These are phyloP conservation scores for Diaporthe velutina DNA, from an alignment of 2,329 filamentous ascomycete genomes.

Conservation along the genomic window DNA sequence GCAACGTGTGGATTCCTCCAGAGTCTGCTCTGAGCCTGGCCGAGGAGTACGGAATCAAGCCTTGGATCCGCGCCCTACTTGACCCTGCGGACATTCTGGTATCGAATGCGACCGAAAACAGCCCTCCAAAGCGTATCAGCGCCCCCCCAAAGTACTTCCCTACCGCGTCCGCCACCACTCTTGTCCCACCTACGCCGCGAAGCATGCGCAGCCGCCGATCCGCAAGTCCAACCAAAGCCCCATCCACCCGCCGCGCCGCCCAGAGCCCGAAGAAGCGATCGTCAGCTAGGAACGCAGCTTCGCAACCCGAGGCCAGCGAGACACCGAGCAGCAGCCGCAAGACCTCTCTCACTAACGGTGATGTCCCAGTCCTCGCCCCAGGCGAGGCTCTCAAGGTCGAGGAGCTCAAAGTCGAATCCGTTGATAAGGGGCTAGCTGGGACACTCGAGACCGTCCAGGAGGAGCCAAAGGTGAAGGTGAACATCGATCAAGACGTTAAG, in stretches of 20 bases:
- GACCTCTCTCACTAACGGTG: constrained; percentile 48
- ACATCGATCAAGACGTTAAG: constrained; percentile 75
- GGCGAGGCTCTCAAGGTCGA: constrained; percentile 39
- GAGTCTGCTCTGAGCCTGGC: constrained; percentile 84
- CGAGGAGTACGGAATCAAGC: constrained; percentile 85
- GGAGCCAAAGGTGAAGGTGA: constrained; percentile 74
- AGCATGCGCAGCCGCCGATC: constrained; percentile 67
- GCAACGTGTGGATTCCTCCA: constrained; percentile 96
- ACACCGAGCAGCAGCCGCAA: constrained; percentile 43
- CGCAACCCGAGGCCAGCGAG: constrained; percentile 56
- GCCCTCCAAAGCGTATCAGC: constrained; percentile 80
- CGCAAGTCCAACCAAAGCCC: constrained; percentile 67
- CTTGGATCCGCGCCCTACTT: constrained; percentile 93
- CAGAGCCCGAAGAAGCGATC: constrained; percentile 69
- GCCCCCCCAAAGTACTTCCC: constrained; percentile 80
- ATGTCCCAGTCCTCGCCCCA: constrained; percentile 41
- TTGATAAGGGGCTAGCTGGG: constrained; percentile 62
- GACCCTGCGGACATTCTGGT: constrained; percentile 83
- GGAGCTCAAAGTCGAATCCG: constrained; percentile 57
- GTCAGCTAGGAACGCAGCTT: constrained; percentile 54
- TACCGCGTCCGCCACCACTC: constrained; percentile 55
- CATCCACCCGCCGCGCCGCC: constrained; percentile 54
- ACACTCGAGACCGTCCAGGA: constrained; percentile 67
- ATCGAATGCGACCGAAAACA: constrained; percentile 62
- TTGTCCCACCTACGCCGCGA: constrained; percentile 65